A percentile compares a stretch with the other conserved stretches of the same genome.
phyloP scores from a whole-genome alignment of 1,139 yeast species.

The Nakaseomyces delphensis region DNA sequence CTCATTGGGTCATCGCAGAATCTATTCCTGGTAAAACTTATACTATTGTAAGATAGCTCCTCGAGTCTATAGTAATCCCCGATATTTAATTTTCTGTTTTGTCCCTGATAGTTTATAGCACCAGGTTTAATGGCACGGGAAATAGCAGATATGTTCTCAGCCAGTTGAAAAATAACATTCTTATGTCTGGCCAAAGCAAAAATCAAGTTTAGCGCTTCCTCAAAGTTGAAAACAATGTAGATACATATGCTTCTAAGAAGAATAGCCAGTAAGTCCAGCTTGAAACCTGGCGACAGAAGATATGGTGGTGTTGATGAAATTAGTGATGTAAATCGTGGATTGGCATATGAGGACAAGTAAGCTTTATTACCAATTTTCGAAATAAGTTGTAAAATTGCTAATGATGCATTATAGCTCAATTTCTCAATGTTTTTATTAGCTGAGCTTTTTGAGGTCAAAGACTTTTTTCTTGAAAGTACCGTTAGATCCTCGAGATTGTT shows the following conservation, averaged over 20 bases:
- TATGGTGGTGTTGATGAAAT: slow-evolving; percentile 9
- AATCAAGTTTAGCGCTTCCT: slow-evolving; percentile 46
- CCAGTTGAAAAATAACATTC: slow-evolving; percentile 24
- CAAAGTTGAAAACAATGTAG: slow-evolving; percentile 41
- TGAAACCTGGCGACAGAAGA: slow-evolving; percentile 30
- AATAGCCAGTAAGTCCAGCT: slow-evolving; percentile 53
- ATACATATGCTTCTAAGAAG: slow-evolving; percentile 47
- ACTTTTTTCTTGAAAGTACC: slow-evolving; percentile 26
- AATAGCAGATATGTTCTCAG: slow-evolving; percentile 22
- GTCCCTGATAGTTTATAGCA: slow-evolving; percentile 7
- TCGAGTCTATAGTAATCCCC: slow-evolving; percentile 5
- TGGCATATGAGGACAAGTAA: slow-evolving; percentile 21
- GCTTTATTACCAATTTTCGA: slow-evolving; percentile 24
- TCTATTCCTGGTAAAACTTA: background rate
- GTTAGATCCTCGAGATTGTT: slow-evolving; percentile 29
- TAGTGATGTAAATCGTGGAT: slow-evolving; percentile 5
- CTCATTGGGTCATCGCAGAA: background rate
- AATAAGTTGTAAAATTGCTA: slow-evolving; percentile 48
- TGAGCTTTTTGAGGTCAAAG: background rate
- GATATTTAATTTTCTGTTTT: slow-evolving; percentile 1
- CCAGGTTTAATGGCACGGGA: slow-evolving; percentile 17
- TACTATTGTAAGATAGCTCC: background rate
- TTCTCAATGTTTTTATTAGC: slow-evolving; percentile 28
- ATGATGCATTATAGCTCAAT: slow-evolving; percentile 53
- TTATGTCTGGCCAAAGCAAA: slow-evolving; percentile 46